These are phyloP conservation scores for Citrus glauca DNA, from an alignment of 345 rosid species.

Conservation along the genomic window DNA sequence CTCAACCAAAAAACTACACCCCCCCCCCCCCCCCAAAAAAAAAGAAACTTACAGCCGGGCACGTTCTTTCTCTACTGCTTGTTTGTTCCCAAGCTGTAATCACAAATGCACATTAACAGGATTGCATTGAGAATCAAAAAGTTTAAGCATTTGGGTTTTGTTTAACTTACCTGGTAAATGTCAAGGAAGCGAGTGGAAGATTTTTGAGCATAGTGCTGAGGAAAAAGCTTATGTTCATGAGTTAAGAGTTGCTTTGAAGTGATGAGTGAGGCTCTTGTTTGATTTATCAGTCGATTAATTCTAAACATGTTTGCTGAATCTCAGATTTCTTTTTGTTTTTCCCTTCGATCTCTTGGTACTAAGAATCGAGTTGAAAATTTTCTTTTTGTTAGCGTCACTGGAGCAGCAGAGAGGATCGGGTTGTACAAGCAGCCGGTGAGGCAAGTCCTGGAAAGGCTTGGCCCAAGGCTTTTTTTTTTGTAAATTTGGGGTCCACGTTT, in stretches of 20 bases:
- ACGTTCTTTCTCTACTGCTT: slow-evolving; percentile 74
- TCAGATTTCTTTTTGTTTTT: neutral
- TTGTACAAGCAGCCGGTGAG: neutral
- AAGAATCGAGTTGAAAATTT: neutral
- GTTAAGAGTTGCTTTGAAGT: slow-evolving; percentile 6
- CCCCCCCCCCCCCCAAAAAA: too few relatives aligned
- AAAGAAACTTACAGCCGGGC: slow-evolving; percentile 68
- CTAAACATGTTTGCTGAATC: slow-evolving; percentile 39
- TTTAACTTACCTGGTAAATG: slow-evolving; percentile 44
- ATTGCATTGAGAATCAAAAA: neutral
- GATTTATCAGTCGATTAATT: slow-evolving; percentile 25
- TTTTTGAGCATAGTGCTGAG: slow-evolving; percentile 42
- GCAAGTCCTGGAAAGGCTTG: neutral
- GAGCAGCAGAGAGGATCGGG: too few relatives aligned
- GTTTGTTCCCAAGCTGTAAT: slow-evolving; percentile 63
- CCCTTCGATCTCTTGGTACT: neutral
- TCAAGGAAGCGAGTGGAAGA: slow-evolving; percentile 69
- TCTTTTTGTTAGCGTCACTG: neutral
- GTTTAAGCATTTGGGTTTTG: neutral
- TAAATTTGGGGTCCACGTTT: neutral
- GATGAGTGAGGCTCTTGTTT: slow-evolving; percentile 20
- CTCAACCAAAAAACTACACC: neutral
- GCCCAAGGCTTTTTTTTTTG: neutral
- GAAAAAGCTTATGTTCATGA: slow-evolving; percentile 22
- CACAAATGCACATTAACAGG: neutral